Evolutionary conservation across 345 rosid genomes (phyloP), one percentile per base, ranked within the genome.

Genomic region (Citrus sp.): DNA sequence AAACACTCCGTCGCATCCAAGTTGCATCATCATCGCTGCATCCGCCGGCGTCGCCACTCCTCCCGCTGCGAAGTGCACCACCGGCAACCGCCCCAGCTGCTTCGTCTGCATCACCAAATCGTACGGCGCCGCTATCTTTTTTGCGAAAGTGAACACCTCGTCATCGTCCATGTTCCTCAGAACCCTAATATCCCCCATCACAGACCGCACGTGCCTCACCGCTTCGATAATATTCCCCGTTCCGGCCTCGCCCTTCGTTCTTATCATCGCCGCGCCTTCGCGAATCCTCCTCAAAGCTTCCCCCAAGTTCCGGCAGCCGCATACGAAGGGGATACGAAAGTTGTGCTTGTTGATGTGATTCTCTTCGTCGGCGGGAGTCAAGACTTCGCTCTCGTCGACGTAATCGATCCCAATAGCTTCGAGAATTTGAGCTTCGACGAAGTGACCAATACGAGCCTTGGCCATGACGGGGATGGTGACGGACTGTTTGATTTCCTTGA

Each of bases 401-500:
- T 93, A 93, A 72, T 93, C 98, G 55, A 93, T 74, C 4, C 98
- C 97, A 2, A 94, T 87, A 2, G 91, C 90, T 83, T 90, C 95
- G 5, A 91, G 89, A 83, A 92, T 90, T 67, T 90, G 92, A 24
- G 97, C 94, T 76, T 90, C 97, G 2, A 90, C 94, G 84, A 92
- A 90, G 81, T 92, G 97, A 6, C 94, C 94, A 28, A 92, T 90
- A 60, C 97, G 86, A 4, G 97, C 94, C 79, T 90, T 92, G 46
- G 94, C 94, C 94, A 90, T 90, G 32, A 90, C 94, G n/a, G 94
- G 97, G 78, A 92, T 92, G 56, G 97, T 90, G 59, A 90, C 94
- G 60, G 93, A 82, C 35, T 82, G 84, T 75, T 89, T 89, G 54
- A 91, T 91, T 56, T 91, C 95, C 58, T 88, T 89, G 24, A 89